Evolutionary conservation across 305 asterid species (phyloP).

Genomic region (Fraxinus xanthoxyloides): DNA sequence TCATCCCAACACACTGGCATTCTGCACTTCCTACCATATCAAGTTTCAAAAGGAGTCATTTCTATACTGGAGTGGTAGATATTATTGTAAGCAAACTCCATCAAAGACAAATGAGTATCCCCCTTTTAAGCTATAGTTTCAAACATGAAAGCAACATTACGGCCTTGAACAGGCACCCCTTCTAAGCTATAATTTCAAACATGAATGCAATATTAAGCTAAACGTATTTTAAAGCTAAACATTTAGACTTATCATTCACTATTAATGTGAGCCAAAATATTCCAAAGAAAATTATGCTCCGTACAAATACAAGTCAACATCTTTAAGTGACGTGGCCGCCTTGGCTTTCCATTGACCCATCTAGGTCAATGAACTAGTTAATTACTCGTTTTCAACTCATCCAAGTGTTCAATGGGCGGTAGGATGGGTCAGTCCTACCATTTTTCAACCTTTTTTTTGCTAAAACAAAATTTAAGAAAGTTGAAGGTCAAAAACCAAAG

Average conservation of each 20-base stretch:
- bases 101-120: no score
- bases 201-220: not conserved
- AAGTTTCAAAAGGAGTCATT: no score
- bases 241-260: not conserved
- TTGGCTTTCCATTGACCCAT: not conserved
- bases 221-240: not conserved
- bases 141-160: not conserved
- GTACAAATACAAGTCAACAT: not conserved
- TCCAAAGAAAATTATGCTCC: not conserved
- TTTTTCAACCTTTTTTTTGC: not conserved
- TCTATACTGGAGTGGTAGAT: no score
- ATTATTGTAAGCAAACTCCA: no score
- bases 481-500: not conserved
- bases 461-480: not conserved
- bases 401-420: no score
- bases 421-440: no score
- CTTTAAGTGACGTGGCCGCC: not conserved
- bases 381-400: not conserved
- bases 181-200: not conserved
- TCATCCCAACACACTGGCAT: no score
- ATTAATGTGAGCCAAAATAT: not conserved
- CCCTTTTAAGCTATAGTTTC: not conserved
- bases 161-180: not conserved
- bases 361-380: not conserved
- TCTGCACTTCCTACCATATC: no score